Base-by-base conservation (phyloP, 495 filamentous ascomycete genomes). In the Xylaria bambusicola region DNA sequence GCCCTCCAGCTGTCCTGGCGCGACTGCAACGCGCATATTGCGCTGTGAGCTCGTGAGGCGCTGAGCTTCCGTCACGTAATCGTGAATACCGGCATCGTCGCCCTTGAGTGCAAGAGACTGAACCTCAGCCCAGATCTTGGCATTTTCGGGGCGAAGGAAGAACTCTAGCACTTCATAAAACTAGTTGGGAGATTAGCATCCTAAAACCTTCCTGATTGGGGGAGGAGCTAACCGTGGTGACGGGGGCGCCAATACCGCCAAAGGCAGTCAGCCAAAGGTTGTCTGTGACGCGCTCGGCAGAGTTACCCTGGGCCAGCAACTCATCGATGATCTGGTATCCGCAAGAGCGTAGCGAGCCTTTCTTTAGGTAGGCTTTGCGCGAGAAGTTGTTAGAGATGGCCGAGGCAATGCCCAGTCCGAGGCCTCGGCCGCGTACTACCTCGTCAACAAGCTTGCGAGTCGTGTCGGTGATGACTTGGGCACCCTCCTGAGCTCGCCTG, bases 91-190 rank as follows among this genome's bases (percentile, higher is more conserved):
- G 27, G 68, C 66, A 45, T 79, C 72, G 12, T 76, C 60, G 15
- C 58, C 58, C 31, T 63, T 66, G 41, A 56, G 47, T 0, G 80
- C 82, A 1, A 84, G 68, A 9, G 56, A 62, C 58, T 81, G 74
- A 33, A 86, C 77, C 35, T 78, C 69, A 7, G 71, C 63, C 68
- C 82, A 80, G 67, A 85, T 76, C 31, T 66, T 59, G 6, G 73
- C 68, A 33, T 80, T 79, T 17, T 73, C 71, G 27, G 70, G 68
- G 6, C 72, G 68, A 10, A 84, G 67, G 69, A 73, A 71, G 58
- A 66, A 71, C 29, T 71, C 71, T 64, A 82, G 60, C 40, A 82
- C 53, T 70, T 80, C 74, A 17, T 72, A 67, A 38, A 79, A 74
- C 73, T 77, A 67, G 12, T 17, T 13, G 17, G 29, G 15, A 0